These are phyloP conservation scores for Gonium pectorale DNA, from an alignment of 139 green algal species.

Conservation along the genomic window DNA sequence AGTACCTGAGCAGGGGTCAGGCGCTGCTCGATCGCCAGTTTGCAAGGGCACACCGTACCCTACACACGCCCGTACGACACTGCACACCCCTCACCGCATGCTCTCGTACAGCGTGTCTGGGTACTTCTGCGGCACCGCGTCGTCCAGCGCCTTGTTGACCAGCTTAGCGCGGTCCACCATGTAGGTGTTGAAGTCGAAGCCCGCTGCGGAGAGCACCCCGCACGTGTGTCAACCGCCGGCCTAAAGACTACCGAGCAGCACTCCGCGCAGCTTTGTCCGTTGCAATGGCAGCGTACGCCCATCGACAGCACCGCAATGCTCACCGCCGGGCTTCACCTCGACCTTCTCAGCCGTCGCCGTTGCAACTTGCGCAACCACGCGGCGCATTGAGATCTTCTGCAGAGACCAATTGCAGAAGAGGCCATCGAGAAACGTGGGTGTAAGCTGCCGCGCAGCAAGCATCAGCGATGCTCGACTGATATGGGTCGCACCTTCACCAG, in stretches of 20 bases:
- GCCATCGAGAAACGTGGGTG: background rate
- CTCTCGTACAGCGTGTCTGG: conserved; percentile 92
- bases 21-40: too few species aligned
- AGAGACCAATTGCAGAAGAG: background rate
- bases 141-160: conserved; percentile 88
- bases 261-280: too few species aligned
- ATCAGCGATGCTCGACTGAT: conserved; percentile 6
- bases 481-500: conserved; percentile 37
- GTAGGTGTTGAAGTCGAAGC: conserved; percentile 89
- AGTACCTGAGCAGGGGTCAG: conserved; percentile 92
- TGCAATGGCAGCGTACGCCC: too few species aligned
- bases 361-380: conserved; percentile 5
- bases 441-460: background rate
- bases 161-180: conserved; percentile 79
- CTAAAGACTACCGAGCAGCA: too few species aligned
- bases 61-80: background rate
- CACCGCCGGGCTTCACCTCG: conserved; percentile 28
- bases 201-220: too few species aligned
- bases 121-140: conserved; percentile 85
- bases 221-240: too few species aligned
- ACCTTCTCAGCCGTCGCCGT: conserved; percentile 33
- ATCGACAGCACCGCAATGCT: too few species aligned
- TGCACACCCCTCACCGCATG: conserved; percentile 82
- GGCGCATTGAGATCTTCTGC: background rate
- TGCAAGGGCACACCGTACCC: background rate